phyloP scores from a whole-genome alignment of 345 rosid species.

The Rhodamnia rubescens region DNA sequence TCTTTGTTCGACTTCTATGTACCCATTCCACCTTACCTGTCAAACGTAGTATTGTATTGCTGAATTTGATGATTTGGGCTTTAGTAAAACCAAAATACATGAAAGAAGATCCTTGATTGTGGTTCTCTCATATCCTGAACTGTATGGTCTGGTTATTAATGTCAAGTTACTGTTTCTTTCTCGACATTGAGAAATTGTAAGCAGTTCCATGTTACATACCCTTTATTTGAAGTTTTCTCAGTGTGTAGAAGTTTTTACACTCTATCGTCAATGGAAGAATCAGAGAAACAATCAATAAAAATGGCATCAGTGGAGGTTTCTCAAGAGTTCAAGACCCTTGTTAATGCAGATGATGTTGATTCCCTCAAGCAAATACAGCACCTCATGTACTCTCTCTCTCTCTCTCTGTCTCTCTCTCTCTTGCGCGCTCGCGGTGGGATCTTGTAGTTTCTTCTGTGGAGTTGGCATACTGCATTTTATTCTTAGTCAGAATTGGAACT shows the following conservation, averaged over 20 bases:
- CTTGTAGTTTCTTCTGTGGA: background rate
- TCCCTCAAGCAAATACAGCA: conserved; percentile 66
- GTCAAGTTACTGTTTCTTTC: background rate
- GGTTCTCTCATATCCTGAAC: background rate
- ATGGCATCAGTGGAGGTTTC: conserved; percentile 61
- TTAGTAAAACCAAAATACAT: background rate
- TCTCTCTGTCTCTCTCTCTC: background rate
- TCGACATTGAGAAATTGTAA: background rate
- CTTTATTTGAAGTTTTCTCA: background rate
- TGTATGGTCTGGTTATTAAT: background rate
- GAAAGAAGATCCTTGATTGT: background rate
- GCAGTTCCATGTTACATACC: background rate
- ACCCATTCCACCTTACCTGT: background rate
- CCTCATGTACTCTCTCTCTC: conserved; percentile 41
- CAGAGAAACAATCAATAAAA: conserved; percentile 34
- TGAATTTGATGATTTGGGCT: background rate
- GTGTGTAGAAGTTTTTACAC: background rate
- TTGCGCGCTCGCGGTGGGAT: background rate
- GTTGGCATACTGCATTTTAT: background rate
- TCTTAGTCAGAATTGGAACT: background rate
- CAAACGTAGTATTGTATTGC: background rate
- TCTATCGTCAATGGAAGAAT: background rate
- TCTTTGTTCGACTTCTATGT: background rate
- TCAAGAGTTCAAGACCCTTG: conserved; percentile 67
- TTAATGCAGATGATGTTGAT: conserved; percentile 37